Evolutionary conservation across 179 eudicot genomes (phyloP).

Genomic region (Sideroxylon spinosum): DNA sequence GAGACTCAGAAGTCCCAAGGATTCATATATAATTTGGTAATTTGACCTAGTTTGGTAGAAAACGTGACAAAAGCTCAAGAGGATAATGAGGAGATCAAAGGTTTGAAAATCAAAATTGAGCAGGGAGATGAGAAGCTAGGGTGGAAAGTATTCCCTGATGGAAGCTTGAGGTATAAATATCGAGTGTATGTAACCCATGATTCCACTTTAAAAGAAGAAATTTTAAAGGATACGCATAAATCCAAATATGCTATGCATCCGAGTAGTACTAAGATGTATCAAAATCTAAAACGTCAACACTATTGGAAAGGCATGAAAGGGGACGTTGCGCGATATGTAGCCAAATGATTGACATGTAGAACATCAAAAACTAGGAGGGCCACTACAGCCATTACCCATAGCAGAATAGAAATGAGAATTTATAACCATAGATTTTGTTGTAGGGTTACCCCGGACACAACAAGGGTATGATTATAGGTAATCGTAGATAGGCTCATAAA

Average conservation of each 20-base stretch:
- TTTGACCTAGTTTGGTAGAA: too few relatives aligned
- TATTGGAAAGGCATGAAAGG: constrained; percentile 9
- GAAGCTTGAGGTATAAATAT: background rate
- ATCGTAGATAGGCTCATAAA: background rate
- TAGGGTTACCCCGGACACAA: background rate
- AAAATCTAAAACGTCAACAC: background rate
- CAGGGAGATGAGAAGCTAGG: too few relatives aligned
- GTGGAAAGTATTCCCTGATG: too few relatives aligned
- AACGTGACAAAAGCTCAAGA: too few relatives aligned
- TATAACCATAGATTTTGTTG: background rate
- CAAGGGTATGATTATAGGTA: background rate
- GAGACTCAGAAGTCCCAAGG: too few relatives aligned
- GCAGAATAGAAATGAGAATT: background rate
- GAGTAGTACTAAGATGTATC: background rate
- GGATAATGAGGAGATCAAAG: too few relatives aligned
- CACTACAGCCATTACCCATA: background rate
- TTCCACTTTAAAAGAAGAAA: background rate
- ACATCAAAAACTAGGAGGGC: background rate
- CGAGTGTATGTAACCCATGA: background rate
- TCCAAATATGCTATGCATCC: background rate
- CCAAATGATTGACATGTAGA: background rate
- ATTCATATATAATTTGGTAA: too few relatives aligned
- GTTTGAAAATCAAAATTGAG: too few relatives aligned
- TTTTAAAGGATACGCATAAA: background rate
- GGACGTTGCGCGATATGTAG: background rate